These are phyloP conservation scores for Cenchrus purpureus DNA, from an alignment of 176 grass and related monocot species.

Conservation along the genomic window DNA sequence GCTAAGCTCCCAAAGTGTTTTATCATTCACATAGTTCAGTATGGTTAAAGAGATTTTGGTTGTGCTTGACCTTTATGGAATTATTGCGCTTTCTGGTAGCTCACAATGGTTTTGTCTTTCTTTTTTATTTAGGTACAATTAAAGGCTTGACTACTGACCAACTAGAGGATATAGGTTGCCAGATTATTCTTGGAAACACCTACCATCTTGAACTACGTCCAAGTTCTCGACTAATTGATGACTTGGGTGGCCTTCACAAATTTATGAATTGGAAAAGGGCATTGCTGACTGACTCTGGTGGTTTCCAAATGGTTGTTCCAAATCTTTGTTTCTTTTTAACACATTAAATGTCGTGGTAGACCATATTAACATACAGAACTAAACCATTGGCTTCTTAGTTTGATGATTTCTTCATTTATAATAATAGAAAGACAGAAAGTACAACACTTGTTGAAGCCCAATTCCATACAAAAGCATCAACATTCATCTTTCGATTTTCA, in stretches of 20 bases:
- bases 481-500: background rate
- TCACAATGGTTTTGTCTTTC: constrained; percentile 15
- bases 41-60: constrained; percentile 7
- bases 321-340: constrained; percentile 37
- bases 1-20: background rate
- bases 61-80: constrained; percentile 25
- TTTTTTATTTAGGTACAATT: constrained; percentile 76
- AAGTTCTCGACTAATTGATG: constrained; percentile 88
- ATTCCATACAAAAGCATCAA: constrained; percentile 6
- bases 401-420: background rate
- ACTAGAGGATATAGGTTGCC: constrained; percentile 88
- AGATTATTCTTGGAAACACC: constrained; percentile 98
- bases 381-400: background rate
- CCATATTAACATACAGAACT: constrained; percentile 32
- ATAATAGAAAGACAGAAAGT: background rate
- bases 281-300: constrained; percentile 93
- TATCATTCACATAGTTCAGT: constrained; percentile 2
- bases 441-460: background rate
- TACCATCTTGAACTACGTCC: constrained; percentile 95
- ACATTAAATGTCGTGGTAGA: constrained; percentile 23
- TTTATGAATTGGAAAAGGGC: constrained; percentile 99
- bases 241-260: constrained; percentile 93
- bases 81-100: constrained; percentile 22
- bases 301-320: constrained; percentile 96
- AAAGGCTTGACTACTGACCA: constrained; percentile 95